Base-by-base conservation (phyloP, 768 basidiomycete genomes). In the Lactarius sanguifluus region DNA sequence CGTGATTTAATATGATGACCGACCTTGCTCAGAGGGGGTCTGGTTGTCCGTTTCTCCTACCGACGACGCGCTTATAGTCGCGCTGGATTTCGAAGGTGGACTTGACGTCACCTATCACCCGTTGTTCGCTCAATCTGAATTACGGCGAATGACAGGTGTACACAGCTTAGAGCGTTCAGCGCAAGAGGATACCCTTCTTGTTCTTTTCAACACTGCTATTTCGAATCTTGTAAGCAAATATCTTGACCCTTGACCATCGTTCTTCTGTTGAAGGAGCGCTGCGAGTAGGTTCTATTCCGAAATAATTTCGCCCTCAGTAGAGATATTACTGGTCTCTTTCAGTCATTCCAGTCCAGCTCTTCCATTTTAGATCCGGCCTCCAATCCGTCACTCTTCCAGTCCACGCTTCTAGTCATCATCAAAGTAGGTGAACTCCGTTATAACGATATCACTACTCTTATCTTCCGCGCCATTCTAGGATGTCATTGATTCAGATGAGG, bases 41-140 rank as follows among this genome's bases (percentile, higher is more conserved):
- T 87, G 86, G 86, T 83, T 87, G 81, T 87, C 86, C 0, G 84
- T 85, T 8, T 85, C 87, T 2, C 87, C 87, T 0, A 86, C 86
- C 0, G 76, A 81, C 57, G 81, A 85, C 30, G 74, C 75, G 0
- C 72, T 88, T 20, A 76, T 88, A 15, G 85, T 88, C 1, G 82
- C 86, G 1, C 77, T 88, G 7, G 86, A 88, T 67, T 88, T 88
- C 59, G 87, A 88, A 79, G 86, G 86, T 81, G 32, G 65, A 25
- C 9, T 57, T 16, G 41, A 50, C 0, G 38, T 62, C 20, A 28
- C 62, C 78, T 40, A 15, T 40, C 38, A 1, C 38, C 15, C 5
- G 5, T 40, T 40, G 5, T 40, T 40, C 15, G 38, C 38, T 2
- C 15, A 5, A 40, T 40, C 38, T 40, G 36, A 38, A 38, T 38